Evolutionary conservation across 108 stramenopile species (phyloP).

Genomic region (Pseudonitzschia pungens): DNA sequence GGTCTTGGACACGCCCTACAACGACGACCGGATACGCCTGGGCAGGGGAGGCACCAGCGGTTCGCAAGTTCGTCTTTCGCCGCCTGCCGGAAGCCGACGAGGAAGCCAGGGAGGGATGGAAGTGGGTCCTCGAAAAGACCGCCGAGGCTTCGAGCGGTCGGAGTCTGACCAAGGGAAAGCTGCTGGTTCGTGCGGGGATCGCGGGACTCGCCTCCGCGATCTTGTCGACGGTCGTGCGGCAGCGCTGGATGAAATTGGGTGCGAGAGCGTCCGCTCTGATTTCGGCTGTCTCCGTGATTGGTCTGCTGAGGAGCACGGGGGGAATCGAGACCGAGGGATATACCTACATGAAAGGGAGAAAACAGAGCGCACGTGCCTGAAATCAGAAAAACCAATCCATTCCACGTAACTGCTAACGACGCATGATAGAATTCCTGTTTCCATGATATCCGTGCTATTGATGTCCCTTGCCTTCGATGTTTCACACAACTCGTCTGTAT

Average conservation of each 20-base stretch:
- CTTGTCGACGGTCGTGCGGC: not conserved
- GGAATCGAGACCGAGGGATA: slow-evolving; percentile 28
- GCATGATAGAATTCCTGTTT: too few relatives aligned
- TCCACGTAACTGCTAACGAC: not conserved
- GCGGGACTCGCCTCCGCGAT: not conserved
- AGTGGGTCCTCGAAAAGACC: slow-evolving; percentile 25
- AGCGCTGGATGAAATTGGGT: slow-evolving; percentile 6
- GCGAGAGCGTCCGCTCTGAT: not conserved
- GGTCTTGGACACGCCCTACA: slow-evolving; percentile 69
- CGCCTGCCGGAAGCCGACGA: slow-evolving; percentile 18
- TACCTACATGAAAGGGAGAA: slow-evolving; percentile 15
- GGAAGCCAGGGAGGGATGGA: slow-evolving; percentile 41
- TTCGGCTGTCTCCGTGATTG: not conserved
- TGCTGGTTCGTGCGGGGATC: not conserved
- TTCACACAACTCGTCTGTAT: too few relatives aligned
- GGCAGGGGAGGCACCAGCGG: slow-evolving; percentile 75
- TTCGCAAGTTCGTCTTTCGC: slow-evolving; percentile 67
- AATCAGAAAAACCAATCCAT: not conserved
- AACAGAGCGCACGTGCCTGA: not conserved
- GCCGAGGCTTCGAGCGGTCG: not conserved
- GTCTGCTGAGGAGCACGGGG: slow-evolving; percentile 11
- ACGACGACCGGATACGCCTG: slow-evolving; percentile 48
- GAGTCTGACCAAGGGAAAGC: slow-evolving; percentile 15
- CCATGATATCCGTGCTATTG: too few relatives aligned
- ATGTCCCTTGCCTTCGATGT: too few relatives aligned